Evolutionary conservation across 352 stramenopile species (phyloP).

Genomic region (Peronosclerospora sorghi): DNA sequence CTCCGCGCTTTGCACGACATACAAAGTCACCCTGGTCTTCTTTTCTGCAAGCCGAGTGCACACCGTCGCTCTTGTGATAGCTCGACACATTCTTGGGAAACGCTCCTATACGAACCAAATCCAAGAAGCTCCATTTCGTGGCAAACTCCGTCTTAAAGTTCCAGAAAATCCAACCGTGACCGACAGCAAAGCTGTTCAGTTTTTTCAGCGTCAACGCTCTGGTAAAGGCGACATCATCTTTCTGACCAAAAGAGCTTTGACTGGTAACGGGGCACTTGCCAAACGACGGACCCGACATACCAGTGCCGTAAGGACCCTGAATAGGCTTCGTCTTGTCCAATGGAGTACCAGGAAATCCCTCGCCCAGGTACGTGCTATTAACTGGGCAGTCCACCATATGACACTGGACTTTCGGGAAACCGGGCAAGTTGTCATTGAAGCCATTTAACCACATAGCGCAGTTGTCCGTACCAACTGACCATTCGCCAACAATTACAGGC

Average conservation of each 20-base stretch:
- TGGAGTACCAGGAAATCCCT: constrained; percentile 86
- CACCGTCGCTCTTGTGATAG: constrained; percentile 45
- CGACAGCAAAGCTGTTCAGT: constrained; percentile 84
- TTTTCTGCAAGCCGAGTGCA: constrained; percentile 46
- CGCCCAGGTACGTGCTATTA: constrained; percentile 85
- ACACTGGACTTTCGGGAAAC: constrained; percentile 87
- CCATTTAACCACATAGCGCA: constrained; percentile 83
- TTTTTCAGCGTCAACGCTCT: constrained; percentile 85
- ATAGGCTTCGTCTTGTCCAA: constrained; percentile 82
- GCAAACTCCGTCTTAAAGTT: constrained; percentile 92
- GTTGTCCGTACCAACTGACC: constrained; percentile 84
- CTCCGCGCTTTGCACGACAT: constrained; percentile 62
- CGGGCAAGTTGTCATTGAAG: constrained; percentile 86
- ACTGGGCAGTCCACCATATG: constrained; percentile 74
- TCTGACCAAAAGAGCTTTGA: constrained; percentile 72
- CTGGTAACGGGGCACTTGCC: constrained; percentile 84
- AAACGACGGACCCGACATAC: constrained; percentile 78
- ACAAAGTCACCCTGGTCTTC: constrained; percentile 72
- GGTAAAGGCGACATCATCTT: constrained; percentile 72
- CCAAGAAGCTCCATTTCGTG: constrained; percentile 86
- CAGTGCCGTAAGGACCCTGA: constrained; percentile 77
- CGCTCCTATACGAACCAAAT: constrained; percentile 38
- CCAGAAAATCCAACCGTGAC: constrained; percentile 93
- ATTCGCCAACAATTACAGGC: constrained; percentile 93
- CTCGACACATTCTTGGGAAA: constrained; percentile 73